Evolutionary conservation across 164 flowering plant genomes (phyloP), one percentile per base, ranked within the genome.

Genomic region (Liquidambar formosana): DNA sequence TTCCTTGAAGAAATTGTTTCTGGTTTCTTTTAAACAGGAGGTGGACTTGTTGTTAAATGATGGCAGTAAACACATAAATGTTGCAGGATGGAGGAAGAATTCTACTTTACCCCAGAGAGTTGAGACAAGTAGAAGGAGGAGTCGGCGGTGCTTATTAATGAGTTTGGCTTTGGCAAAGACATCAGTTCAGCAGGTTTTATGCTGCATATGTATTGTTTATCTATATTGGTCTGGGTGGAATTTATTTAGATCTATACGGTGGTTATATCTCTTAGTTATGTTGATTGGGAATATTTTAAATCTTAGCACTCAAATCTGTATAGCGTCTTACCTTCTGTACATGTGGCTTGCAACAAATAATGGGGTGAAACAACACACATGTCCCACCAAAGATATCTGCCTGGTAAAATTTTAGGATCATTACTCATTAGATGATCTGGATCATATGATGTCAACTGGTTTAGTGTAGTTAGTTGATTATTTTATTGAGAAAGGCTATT

Each of bases 1-100:
- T 46, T 60, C n/a, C 23, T 63, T 67, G 10, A 48, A 8, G 22
- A 74, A 56, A 16, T 19, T 68, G 51, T 58, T 13, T 65, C 48
- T 67, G 28, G 16, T 63, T 57, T 48, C 43, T 48, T 58, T 22
- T 10, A 63, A 51, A 64, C 89, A 95, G 99, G 99, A 95, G 83
- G 99, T 95, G 53, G 99, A 95, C 70, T 85, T 95, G 82, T 77
- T 95, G 81, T 85, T 93, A 65, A 95, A 95, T 89, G 99, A 95
- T 85, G 99, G 99, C 12, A 95, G 99, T 76, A 95, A 95, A 83
- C 97, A 95, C 71, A 83, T 86, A 70, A 93, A 95, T 83, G 97
- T 84, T 27, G 70, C 76, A 51, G 97, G 85, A 66, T 95, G 99
- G 99, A 89, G 93, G 74, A 95, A 90, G 79, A 87, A 82, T 80